Evolutionary conservation across 805 yeast genomes (phyloP), one percentile per base, ranked within the genome.

Genomic region (Metahyphopichia silvanorum): DNA sequence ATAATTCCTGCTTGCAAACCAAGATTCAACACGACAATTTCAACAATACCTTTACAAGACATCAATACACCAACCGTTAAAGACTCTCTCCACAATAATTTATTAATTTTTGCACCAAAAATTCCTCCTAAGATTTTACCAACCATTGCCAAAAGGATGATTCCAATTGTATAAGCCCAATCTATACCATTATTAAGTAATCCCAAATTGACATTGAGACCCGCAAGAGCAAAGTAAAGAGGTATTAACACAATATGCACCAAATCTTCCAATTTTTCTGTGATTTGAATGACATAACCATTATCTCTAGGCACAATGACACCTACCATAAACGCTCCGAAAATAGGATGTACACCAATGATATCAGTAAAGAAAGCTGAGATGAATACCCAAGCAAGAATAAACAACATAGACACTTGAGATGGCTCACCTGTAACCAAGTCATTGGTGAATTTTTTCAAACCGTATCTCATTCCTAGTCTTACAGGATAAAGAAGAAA

Each of bases 11-110:
- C 83, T 39, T 74, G 77, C 34, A 83, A 66, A 30, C 95, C 95
- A 16, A 82, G 77, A 25, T 76, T 78, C 42, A 84, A 64, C 14
- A 84, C 93, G 25, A 84, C 89, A 52, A 84, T 80, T 57, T 84
- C 94, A 16, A 84, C 93, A 42, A 84, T 82, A 57, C 95, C 95
- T 57, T 85, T 85, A 69, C 95, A 85, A 5, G 91, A 82, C 93
- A 85, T 85, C 44, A 85, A 65, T 16, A 82, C 73, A 33, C 94
- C 95, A 23, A 83, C 91, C 2, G 89, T 69, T 21, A 79, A 53
- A 2, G 87, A 74, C 53, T 85, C 93, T 52, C 89, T 72, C 83
- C 85, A 79, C 30, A 68, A 67, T 30, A 84, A 57, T 1, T 83
- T 85, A 52, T 71, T 71, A 25, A 76, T 37, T 42, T 70, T 77